A percentile compares a stretch with the other conserved stretches of the same genome.
Conservation (phyloP, 1,139 yeast genomes). For the Taphrina pruni region DNA sequence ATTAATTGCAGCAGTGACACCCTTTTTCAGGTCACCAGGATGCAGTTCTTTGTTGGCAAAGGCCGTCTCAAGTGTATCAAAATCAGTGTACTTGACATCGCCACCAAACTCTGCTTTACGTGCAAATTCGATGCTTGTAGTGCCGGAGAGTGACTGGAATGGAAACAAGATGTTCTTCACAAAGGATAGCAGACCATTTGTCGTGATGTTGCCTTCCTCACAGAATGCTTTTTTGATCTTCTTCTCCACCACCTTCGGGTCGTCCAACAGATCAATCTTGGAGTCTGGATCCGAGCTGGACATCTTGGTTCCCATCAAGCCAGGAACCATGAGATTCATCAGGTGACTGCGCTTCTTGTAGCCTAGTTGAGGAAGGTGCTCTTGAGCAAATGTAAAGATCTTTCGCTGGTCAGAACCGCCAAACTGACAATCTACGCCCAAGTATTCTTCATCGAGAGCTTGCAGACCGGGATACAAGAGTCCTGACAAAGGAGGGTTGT, state of each 20-base stretch:
- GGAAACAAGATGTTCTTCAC: slow-evolving; percentile 85
- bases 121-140: slow-evolving; percentile 57
- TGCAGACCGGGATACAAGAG: slow-evolving; percentile 98
- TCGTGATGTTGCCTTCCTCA: slow-evolving; percentile 91
- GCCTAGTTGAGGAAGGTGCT: slow-evolving; percentile 81
- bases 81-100: slow-evolving; percentile 70
- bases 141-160: slow-evolving; percentile 74
- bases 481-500: slow-evolving; percentile 90
- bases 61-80: slow-evolving; percentile 74
- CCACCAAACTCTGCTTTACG: slow-evolving; percentile 99
- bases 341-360: slow-evolving; percentile 97
- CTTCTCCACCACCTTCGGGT: slow-evolving; percentile 83
- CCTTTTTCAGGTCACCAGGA: slow-evolving; percentile 92
- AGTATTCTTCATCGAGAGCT: slow-evolving; percentile 92
- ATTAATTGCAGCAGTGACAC: slow-evolving; percentile 85
- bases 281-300: slow-evolving; percentile 99
- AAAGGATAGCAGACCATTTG: slow-evolving; percentile 87
- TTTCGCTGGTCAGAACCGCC: slow-evolving; percentile 99
- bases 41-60: slow-evolving; percentile 74
- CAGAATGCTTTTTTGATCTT: slow-evolving; percentile 92
- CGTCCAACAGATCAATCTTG: slow-evolving; percentile 89
- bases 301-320: slow-evolving; percentile 95
- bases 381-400: slow-evolving; percentile 96
- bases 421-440: slow-evolving; percentile 89
- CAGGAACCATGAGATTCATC: slow-evolving; percentile 99